These are phyloP conservation scores for Calonectria pseudoturangicola DNA, from an alignment of 2,329 filamentous ascomycete species.

Conservation along the genomic window DNA sequence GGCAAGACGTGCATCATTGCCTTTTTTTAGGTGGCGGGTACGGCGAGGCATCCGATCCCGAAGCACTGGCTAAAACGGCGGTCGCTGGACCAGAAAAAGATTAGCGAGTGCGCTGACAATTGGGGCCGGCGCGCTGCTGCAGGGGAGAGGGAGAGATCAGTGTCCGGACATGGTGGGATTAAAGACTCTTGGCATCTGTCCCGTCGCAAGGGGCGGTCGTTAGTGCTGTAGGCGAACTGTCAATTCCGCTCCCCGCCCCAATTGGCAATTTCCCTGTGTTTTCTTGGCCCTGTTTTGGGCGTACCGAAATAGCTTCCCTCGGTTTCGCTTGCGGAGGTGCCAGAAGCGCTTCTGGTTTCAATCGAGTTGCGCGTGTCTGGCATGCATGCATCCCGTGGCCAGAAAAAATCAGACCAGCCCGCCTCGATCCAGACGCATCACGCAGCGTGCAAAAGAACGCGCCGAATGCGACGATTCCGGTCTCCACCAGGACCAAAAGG, in stretches of 20 bases:
- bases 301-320: not conserved
- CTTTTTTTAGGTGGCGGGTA: too few species aligned
- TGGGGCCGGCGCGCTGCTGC: not conserved
- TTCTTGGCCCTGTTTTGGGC: not conserved
- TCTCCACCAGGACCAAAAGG: too few species aligned
- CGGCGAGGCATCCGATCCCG: not conserved
- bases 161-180: constrained; percentile 5
- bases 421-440: not conserved
- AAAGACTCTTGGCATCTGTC: constrained; percentile 24
- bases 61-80: constrained; percentile 5
- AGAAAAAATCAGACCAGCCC: not conserved
- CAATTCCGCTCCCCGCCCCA: not conserved
- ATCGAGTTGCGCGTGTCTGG: constrained; percentile 8
- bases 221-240: not conserved
- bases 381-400: not conserved
- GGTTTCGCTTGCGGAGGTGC: not conserved
- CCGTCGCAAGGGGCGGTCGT: not conserved
- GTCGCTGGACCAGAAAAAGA: not conserved
- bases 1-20: too few species aligned
- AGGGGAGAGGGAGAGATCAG: not conserved
- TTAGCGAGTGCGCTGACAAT: constrained; percentile 3
- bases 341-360: constrained; percentile 10
- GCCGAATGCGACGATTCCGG: too few species aligned
- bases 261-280: not conserved
- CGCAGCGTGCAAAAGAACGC: not conserved